Evolutionary conservation across 495 filamentous ascomycete species (phyloP), one percentile per base, ranked within the genome.

Genomic region (Tricharina praecox): DNA sequence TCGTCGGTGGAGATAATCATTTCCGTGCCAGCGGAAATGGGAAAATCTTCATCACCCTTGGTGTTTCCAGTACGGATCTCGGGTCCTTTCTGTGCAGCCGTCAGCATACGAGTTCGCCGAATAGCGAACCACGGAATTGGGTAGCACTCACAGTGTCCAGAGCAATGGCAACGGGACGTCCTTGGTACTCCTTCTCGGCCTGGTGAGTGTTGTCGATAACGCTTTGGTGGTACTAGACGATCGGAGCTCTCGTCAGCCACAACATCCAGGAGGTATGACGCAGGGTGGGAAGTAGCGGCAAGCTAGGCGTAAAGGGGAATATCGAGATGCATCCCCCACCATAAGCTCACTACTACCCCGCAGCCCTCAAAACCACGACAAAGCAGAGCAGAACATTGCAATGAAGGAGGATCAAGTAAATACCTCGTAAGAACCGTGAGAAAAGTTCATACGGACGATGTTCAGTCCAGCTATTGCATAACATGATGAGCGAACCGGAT

Each of bases 391-490:
- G 36, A 16, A 39, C 8, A 5, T 1, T 21, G 19, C 44, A 23
- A 9, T 19, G 21, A 37, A 24, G 15, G n/a, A 26, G n/a, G n/a
- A n/a, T n/a, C n/a, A 38, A 4, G 18, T n/a, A 55, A 63, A 52
- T 61, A 79, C 76, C 67, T 92, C 87, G 66, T 97, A 85, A 55
- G 82, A 81, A 56, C 90, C 90, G 66, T 97, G 90, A 53, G 88
- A 95, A 66, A 96, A 97, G 77, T 97, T 97, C 86, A 94, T 92
- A 65, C 90, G 92, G 53, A 95, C 90, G 51, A 97, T 85, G 66
- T 95, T 95, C 52, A 95, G 77, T 65, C 90, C 90, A 52, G 77
- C 79, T 79, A 34, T 51, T 43, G 10, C n/a, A 15, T 34, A 26
- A 50, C 48, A 61, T 63, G 47, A 64, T 50, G 23, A 30, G 47